Base-by-base conservation (phyloP, 1,139 yeast genomes). In the Blastobotrys capitulatus region DNA sequence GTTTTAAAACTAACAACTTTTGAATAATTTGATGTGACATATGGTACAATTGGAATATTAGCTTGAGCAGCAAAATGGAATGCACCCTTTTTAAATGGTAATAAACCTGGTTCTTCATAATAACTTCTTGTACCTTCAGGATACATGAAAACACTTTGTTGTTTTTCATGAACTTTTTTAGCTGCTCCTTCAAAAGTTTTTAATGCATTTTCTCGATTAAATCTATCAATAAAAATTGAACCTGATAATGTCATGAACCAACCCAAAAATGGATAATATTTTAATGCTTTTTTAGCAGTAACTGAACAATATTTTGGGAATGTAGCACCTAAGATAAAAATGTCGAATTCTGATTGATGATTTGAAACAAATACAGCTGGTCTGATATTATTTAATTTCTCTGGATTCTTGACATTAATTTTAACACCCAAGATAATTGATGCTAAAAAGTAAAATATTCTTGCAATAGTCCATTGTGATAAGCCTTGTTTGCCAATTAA, bases 1-100 rank as follows among this genome's bases (percentile, higher is more conserved):
- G 71, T 65, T 56, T 78, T 77, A 44, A 86, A 71, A 60, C 80
- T 78, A 70, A 86, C 79, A 39, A 94, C 67, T 36, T 79, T 78
- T 6, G 95, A 83, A 50, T 95, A 86, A 69, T 92, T 94, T 40
- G 90, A 79, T 7, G 88, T 87, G 9, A 87, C 95, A 42, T 86
- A 74, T 2, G 99, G 98, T 13, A 92, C 80, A 42, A 92, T 73
- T 22, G 97, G 97, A 34, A 92, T 81, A 38, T 80, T 81, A 2
- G 96, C 96, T 68, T 90, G 95, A 54, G 85, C 85, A 12, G 99
- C 98, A 62, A 92, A 77, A 68, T 92, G 96, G 80, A 94, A 94
- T 0, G 97, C 97, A 46, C 99, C 99, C 65, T 94, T 94, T 68
- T 92, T 92, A 69, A 92, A 87, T 1, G 96, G 95, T 49, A 87